These are phyloP conservation scores for Vigna radiata DNA, from an alignment of 306 rosid species.

Conservation along the genomic window DNA sequence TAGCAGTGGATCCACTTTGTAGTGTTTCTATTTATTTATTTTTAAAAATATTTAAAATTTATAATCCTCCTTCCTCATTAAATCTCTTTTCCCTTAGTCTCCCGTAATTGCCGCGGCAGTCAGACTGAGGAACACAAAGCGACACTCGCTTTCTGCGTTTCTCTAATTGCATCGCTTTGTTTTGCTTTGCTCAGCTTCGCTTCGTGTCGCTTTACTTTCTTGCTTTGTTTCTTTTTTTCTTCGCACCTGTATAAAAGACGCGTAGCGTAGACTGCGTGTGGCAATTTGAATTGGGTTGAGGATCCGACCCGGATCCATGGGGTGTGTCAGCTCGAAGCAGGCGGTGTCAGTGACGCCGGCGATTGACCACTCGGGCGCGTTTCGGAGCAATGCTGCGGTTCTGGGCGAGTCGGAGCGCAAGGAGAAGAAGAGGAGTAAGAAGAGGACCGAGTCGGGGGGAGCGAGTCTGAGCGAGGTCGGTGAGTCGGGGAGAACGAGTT, in stretches of 20 bases:
- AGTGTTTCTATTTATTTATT: no score
- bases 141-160: not conserved
- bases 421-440: constrained; percentile 35
- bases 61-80: not conserved
- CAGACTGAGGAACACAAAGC: not conserved
- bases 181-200: not conserved
- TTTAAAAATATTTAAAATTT: no score
- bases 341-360: constrained; percentile 93
- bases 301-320: constrained; percentile 60
- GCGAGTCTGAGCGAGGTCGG: constrained; percentile 69
- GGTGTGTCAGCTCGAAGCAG: constrained; percentile 89
- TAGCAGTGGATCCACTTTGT: no score
- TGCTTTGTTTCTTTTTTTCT: not conserved
- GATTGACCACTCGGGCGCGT: constrained; percentile 71
- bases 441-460: constrained; percentile 51
- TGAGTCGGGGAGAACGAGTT: constrained; percentile 79
- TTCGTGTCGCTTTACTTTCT: no score
- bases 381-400: constrained; percentile 50
- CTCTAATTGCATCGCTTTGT: no score
- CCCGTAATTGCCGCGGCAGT: not conserved
- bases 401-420: constrained; percentile 44
- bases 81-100: not conserved
- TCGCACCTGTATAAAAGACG: not conserved
- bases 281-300: not conserved
- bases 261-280: not conserved